phyloP scores from a whole-genome alignment of 1,284 basidiomycete species.

The Sanghuangporus sanghuang region DNA sequence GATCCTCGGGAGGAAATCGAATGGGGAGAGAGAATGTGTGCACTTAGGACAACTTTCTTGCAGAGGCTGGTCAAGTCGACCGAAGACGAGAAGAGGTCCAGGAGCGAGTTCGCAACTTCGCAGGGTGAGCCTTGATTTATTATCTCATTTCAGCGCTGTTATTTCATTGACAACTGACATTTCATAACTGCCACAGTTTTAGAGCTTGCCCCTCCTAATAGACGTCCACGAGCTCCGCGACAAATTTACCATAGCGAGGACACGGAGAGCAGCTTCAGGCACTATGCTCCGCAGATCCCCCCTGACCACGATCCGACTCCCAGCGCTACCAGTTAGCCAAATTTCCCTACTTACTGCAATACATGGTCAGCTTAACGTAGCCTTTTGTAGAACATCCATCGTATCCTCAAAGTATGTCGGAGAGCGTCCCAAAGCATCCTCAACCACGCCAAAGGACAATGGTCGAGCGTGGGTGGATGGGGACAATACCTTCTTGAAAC shows the following conservation, averaged over 20 bases:
- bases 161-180: neutral
- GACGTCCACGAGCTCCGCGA: constrained; percentile 14
- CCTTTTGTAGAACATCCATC: neutral
- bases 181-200: constrained; percentile 4
- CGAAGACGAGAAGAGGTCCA: constrained; percentile 15
- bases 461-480: constrained; percentile 16
- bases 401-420: neutral
- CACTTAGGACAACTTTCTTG: constrained; percentile 34
- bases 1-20: constrained; percentile 38
- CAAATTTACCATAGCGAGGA: constrained; percentile 17
- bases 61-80: constrained; percentile 31
- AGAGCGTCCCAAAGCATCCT: neutral
- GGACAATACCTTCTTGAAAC: neutral
- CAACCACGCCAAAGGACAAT: constrained; percentile 12
- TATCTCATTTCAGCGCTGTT: neutral
- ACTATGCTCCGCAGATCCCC: constrained; percentile 13
- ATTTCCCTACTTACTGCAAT: neutral
- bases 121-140: constrained; percentile 10
- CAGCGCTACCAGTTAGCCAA: neutral
- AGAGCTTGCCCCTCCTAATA: constrained; percentile 10
- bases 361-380: neutral
- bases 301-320: neutral
- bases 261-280: constrained; percentile 13
- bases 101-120: constrained; percentile 2
- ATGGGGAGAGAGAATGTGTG: constrained; percentile 36